Percentiles rank a stretch among this genome's conserved stretches.
Conservation (phyloP, 176 grass and related monocot genomes). For the Ensete glaucum region DNA sequence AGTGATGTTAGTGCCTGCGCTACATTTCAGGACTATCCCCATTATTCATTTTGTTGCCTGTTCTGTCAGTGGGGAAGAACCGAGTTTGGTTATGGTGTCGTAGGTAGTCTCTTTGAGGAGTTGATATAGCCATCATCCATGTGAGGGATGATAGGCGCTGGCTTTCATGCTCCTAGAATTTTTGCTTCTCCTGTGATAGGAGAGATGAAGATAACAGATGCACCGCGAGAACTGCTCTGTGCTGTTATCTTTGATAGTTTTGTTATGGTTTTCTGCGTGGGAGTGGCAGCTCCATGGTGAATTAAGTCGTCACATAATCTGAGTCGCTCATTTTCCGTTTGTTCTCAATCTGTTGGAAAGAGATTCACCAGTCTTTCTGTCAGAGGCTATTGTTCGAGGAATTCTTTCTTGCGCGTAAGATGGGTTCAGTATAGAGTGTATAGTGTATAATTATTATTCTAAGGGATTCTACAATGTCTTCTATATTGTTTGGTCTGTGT, state of each 20-base stretch:
- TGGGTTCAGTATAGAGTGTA: not conserved
- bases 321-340: not conserved
- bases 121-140: not conserved
- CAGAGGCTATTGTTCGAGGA: conserved; percentile 6
- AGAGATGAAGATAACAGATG: conserved; percentile 3
- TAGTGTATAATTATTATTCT: conserved; percentile 6
- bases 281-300: not conserved
- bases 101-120: not conserved
- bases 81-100: no score
- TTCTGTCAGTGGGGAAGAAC: not conserved
- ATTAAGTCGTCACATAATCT: not conserved
- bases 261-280: not conserved
- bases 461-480: conserved; percentile 4
- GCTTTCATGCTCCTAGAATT: not conserved
- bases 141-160: not conserved
- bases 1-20: not conserved
- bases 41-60: not conserved
- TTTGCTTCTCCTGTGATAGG: not conserved
- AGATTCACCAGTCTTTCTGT: not conserved
- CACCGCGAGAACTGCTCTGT: not conserved
- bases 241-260: conserved; percentile 4
- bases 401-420: not conserved
- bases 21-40: not conserved
- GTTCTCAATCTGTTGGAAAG: not conserved
- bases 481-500: not conserved